Conservation (phyloP, 73 alveolate genomes). For the Paramecium octaurelia region DNA sequence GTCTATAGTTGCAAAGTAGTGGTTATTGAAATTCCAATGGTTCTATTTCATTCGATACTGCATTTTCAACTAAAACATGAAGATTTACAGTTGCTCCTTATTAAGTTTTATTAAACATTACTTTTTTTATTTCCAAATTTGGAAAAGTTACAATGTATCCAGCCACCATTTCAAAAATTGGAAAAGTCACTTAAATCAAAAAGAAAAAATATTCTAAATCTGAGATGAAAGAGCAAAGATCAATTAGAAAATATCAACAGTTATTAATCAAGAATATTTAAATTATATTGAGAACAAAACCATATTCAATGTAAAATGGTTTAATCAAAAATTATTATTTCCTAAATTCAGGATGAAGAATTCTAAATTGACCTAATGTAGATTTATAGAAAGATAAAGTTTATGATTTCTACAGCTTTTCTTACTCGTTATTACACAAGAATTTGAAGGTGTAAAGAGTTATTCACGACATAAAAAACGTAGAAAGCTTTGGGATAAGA, state of each 20-base stretch:
- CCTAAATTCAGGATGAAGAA: slow-evolving; percentile 72
- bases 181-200: slow-evolving; percentile 73
- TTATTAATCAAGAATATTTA: slow-evolving; percentile 66
- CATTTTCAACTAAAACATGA: slow-evolving; percentile 69
- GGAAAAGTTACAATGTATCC: slow-evolving; percentile 83
- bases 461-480: background rate
- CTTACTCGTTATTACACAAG: slow-evolving; percentile 79
- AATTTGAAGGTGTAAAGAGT: slow-evolving; percentile 78
- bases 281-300: slow-evolving; percentile 67
- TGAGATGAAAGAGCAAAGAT: slow-evolving; percentile 17
- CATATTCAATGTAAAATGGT: slow-evolving; percentile 59
- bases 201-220: slow-evolving; percentile 62
- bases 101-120: slow-evolving; percentile 69
- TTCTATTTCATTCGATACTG: slow-evolving; percentile 73
- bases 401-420: slow-evolving; percentile 72
- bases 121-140: slow-evolving; percentile 87
- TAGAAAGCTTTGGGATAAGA: background rate
- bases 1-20: slow-evolving; percentile 83
- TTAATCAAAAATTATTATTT: slow-evolving; percentile 56
- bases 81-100: slow-evolving; percentile 67
- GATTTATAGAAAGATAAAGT: slow-evolving; percentile 72
- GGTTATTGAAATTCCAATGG: slow-evolving; percentile 93
- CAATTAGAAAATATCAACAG: slow-evolving; percentile 66
- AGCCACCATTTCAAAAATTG: slow-evolving; percentile 77
- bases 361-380: slow-evolving; percentile 74